These are phyloP conservation scores for Trichoderma orchidacearum DNA, from an alignment of 495 filamentous ascomycete species.

Conservation along the genomic window DNA sequence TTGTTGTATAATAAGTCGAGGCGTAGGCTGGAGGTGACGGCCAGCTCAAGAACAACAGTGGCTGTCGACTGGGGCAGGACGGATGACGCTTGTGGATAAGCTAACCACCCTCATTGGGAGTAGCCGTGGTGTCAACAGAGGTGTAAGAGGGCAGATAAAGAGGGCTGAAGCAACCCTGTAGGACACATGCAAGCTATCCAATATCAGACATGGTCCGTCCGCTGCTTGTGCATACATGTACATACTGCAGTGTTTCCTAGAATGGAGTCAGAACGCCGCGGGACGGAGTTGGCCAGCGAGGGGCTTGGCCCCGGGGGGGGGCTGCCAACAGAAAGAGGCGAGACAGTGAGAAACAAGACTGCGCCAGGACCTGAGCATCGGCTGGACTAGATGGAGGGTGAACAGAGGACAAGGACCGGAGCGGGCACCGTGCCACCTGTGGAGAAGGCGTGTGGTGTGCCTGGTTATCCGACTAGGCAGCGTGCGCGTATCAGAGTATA, in stretches of 20 bases:
- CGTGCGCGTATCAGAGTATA: constrained; percentile 22
- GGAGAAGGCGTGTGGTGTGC: constrained; percentile 14
- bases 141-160: constrained; percentile 5
- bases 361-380: neutral
- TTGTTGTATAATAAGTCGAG: constrained; percentile 15
- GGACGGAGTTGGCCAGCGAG: constrained; percentile 12
- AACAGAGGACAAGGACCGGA: constrained; percentile 13
- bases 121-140: constrained; percentile 2
- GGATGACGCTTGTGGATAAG: neutral
- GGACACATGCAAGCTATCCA: neutral
- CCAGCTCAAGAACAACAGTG: constrained; percentile 24
- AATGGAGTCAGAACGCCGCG: neutral
- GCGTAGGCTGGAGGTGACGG: constrained; percentile 35
- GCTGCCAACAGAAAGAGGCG: neutral
- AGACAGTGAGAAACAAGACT: neutral
- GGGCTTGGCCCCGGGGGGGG: neutral
- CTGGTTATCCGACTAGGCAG: constrained; percentile 22
- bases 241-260: neutral
- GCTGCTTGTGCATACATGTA: neutral
- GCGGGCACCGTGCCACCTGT: constrained; percentile 16
- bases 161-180: constrained; percentile 2
- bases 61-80: neutral
- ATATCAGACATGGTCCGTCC: neutral
- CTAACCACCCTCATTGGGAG: constrained; percentile 24
- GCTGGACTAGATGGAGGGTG: neutral